Conservation (phyloP, 192 early-diverging fungal species). For the Coemansia sp. region DNA sequence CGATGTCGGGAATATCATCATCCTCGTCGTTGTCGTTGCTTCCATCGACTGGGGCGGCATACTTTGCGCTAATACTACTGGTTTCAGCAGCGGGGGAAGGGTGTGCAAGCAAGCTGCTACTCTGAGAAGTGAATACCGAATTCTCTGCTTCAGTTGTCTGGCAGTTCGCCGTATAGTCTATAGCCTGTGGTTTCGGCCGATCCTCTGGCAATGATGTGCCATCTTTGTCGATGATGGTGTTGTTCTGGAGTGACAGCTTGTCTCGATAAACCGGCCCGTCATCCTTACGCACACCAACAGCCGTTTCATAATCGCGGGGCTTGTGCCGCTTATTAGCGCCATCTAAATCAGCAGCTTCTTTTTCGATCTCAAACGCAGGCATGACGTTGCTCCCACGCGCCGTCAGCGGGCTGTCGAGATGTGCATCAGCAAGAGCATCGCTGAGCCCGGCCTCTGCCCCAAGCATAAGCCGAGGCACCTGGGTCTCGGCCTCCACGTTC, state of each 20-base stretch:
- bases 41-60: not conserved
- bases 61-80: not conserved
- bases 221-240: not conserved
- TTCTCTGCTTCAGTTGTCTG: not conserved
- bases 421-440: constrained; percentile 18
- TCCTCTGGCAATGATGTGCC: not conserved
- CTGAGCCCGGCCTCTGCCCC: constrained; percentile 15
- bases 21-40: constrained; percentile 17
- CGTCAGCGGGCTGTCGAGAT: constrained; percentile 3
- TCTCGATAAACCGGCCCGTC: not conserved
- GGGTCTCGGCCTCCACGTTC: constrained; percentile 10
- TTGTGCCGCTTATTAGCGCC: constrained; percentile 28
- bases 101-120: not conserved
- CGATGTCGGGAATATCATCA: constrained; percentile 52
- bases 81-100: not conserved
- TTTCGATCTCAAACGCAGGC: not conserved
- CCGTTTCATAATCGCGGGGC: not conserved
- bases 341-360: not conserved
- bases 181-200: not conserved
- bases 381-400: not conserved
- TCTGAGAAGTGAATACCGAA: not conserved
- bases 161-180: not conserved
- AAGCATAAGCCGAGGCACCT: constrained; percentile 18
- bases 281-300: not conserved
- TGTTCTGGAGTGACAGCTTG: not conserved